Evolutionary conservation across 495 filamentous ascomycete species (phyloP), one percentile per base, ranked within the genome.

Genomic region (Aspergillus egyptiacus): DNA sequence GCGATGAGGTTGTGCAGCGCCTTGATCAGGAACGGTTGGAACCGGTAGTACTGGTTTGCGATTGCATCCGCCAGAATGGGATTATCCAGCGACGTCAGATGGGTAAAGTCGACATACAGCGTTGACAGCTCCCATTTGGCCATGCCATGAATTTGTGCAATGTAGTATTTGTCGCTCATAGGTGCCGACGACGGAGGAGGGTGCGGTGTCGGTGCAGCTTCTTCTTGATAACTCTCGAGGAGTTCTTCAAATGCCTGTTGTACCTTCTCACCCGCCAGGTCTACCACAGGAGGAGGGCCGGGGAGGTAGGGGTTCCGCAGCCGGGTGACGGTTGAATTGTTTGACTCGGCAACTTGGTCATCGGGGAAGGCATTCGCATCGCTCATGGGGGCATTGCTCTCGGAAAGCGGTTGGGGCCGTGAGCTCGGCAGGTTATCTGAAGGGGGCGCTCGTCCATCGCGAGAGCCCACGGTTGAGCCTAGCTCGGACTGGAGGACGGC

Each of bases 61-160:
- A 97, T 87, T 28, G 89, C 91, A 42, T 81, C 81, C 13, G 91
- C 87, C 32, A 99, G 69, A 27, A 82, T 79, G 19, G 86, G 86
- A 49, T 85, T 80, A 49, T 82, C 77, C 58, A 78, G 77, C 6
- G 76, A 75, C 15, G 83, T 75, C 30, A 99, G 67, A 67, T 99
- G 93, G 40, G 80, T 87, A 72, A 83, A 99, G 68, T 99, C 94
- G 59, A 99, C 87, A 63, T 97, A 99, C 32, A 97, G 82, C 5
- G 93, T 99, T 1, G 91, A 96, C n/a, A 95, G 76, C 51, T 84
- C 80, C 65, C 87, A 90, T 46, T 81, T 83, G 17, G 78, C 75
- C 77, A 99, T 82, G 46, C 87, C 89, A 58, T 95, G 86, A 48
- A 99, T 93, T 63, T 96, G 94, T 14, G 89, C 89, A 56, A 99